These are phyloP conservation scores for Globisporangium canariense DNA, from an alignment of 352 stramenopile species.

Conservation along the genomic window DNA sequence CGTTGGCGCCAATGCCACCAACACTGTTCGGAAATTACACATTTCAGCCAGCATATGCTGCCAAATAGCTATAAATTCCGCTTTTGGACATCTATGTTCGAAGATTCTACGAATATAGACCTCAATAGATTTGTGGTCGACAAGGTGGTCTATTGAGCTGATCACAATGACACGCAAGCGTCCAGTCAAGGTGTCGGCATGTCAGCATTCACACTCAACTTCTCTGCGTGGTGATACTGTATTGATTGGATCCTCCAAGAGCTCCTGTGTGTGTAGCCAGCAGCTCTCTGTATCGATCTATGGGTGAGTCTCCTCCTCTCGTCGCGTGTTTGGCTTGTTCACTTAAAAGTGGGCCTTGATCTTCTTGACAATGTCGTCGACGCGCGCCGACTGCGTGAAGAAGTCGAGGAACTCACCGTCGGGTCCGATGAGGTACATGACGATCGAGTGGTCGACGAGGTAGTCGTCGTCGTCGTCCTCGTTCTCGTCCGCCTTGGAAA, in stretches of 20 bases:
- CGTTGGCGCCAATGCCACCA: slow-evolving; percentile 3
- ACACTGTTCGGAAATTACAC: background rate
- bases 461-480: slow-evolving; percentile 98
- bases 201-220: background rate
- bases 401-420: slow-evolving; percentile 98
- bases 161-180: background rate
- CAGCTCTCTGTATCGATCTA: slow-evolving; percentile 12
- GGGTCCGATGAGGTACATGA: slow-evolving; percentile 97
- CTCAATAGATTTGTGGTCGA: background rate
- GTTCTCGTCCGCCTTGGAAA: slow-evolving; percentile 94
- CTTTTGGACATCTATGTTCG: background rate
- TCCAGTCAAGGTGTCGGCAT: background rate
- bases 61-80: background rate
- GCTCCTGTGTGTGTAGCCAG: background rate
- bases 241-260: background rate
- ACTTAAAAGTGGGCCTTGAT: slow-evolving; percentile 81
- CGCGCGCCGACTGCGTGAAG: slow-evolving; percentile 96
- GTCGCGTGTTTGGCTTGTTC: background rate
- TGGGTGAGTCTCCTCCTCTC: slow-evolving; percentile 1
- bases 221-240: background rate
- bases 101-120: slow-evolving; percentile 1
- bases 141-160: slow-evolving; percentile 6
- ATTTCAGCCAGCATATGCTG: background rate
- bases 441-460: slow-evolving; percentile 99
- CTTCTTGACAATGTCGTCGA: slow-evolving; percentile 93